These are phyloP conservation scores for Rhizopogon rudus DNA, from an alignment of 768 basidiomycete species.

Conservation along the genomic window DNA sequence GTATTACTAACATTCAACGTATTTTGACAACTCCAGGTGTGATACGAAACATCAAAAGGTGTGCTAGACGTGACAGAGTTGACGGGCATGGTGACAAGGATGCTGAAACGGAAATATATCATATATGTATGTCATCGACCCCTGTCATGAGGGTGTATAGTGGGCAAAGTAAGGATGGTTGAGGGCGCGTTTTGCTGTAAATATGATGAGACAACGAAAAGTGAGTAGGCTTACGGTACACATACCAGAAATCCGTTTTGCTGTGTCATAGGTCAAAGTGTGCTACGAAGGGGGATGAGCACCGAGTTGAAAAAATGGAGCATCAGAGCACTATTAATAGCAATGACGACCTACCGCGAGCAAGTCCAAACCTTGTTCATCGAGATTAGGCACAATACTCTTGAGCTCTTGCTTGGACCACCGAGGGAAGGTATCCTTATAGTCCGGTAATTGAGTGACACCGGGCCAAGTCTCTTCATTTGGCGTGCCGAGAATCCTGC, in stretches of 20 bases:
- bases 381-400: conserved; percentile 63
- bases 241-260: conserved; percentile 88
- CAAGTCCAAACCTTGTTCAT: conserved; percentile 75
- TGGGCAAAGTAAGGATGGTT: conserved; percentile 47
- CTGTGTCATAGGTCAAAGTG: conserved; percentile 82
- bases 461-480: conserved; percentile 91
- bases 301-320: not conserved
- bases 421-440: conserved; percentile 95
- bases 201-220: conserved; percentile 2
- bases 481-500: conserved; percentile 90
- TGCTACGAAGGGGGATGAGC: conserved; percentile 30
- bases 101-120: not conserved
- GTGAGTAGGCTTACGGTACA: not conserved
- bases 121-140: conserved; percentile 1
- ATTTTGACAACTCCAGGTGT: conserved; percentile 14
- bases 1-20: conserved; percentile 16
- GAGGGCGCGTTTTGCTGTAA: conserved; percentile 52
- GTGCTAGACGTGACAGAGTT: not conserved
- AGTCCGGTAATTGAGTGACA: conserved; percentile 83
- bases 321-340: not conserved
- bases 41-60: not conserved
- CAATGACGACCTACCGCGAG: conserved; percentile 47
- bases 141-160: conserved; percentile 31
- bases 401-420: conserved; percentile 79
- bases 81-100: not conserved